Percentiles rank a stretch among this genome's conserved stretches.
Conservation (phyloP, 2,329 filamentous ascomycete species). For the Aspergillus pseudotamarii region DNA sequence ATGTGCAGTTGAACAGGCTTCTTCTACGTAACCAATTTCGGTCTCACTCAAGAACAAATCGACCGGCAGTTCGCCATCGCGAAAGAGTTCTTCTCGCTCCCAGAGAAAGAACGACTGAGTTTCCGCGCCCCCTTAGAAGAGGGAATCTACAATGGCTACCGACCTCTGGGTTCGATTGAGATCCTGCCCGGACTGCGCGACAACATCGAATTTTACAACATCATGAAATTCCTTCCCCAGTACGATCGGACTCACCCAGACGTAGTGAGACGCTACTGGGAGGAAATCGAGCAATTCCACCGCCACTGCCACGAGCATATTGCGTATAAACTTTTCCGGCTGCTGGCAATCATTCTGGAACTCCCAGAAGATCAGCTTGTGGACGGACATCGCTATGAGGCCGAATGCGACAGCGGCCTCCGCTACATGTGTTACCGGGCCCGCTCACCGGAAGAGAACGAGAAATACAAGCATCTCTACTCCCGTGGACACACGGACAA, state of each 20-base stretch:
- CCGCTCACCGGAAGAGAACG: conserved; percentile 52
- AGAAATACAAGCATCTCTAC: conserved; percentile 46
- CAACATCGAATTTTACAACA: conserved; percentile 64
- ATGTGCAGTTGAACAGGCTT: conserved; percentile 45
- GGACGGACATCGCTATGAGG: conserved; percentile 59
- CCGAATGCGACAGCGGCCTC: conserved; percentile 60
- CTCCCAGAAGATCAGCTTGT: conserved; percentile 60
- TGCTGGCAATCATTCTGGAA: conserved; percentile 63
- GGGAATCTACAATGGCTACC: conserved; percentile 60
- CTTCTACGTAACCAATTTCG: conserved; percentile 66
- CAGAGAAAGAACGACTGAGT: conserved; percentile 58
- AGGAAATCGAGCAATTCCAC: conserved; percentile 60
- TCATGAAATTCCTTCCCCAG: conserved; percentile 57
- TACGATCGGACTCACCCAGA: conserved; percentile 51
- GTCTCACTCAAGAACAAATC: conserved; percentile 59
- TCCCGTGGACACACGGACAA: conserved; percentile 58
- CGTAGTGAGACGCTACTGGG: conserved; percentile 52
- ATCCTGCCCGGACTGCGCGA: conserved; percentile 42
- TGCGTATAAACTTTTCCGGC: conserved; percentile 56
- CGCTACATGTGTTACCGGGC: conserved; percentile 63
- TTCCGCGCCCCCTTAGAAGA: conserved; percentile 54
- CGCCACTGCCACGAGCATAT: conserved; percentile 57
- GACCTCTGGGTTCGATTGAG: conserved; percentile 46
- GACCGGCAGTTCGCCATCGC: conserved; percentile 63
- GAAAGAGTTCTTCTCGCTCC: conserved; percentile 58